A percentile compares a stretch with the other conserved stretches of the same genome.
These are phyloP conservation scores for Thuja plicata DNA, from an alignment of 83 land plant genomes.

Conservation along the genomic window DNA sequence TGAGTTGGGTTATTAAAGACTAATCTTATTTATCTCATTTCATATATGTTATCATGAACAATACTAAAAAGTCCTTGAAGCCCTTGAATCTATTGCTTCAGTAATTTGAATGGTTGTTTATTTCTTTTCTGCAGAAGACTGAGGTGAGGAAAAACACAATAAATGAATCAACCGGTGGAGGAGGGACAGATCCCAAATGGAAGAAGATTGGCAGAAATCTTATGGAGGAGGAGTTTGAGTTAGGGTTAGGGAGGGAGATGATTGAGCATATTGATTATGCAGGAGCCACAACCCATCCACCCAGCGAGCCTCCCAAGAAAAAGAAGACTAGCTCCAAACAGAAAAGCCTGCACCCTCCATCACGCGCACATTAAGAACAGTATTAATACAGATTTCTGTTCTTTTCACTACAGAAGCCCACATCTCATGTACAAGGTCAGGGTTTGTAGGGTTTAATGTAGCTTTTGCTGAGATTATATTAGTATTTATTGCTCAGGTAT, in stretches of 20 bases:
- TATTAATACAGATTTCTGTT: neutral
- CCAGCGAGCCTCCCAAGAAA: constrained; percentile 7
- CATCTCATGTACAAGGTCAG: neutral
- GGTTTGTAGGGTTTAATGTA: neutral
- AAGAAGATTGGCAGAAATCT: neutral
- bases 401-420: neutral
- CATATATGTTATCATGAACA: neutral
- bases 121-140: neutral
- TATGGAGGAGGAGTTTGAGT: neutral
- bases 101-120: neutral
- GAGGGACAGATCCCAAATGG: neutral
- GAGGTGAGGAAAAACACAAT: neutral
- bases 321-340: neutral
- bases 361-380: constrained; percentile 6
- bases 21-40: neutral
- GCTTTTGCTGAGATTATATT: neutral
- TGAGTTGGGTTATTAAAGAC: too few relatives aligned
- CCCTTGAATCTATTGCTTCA: neutral
- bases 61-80: too few relatives aligned
- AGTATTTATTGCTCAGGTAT: neutral
- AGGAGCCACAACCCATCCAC: constrained; percentile 15
- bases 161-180: neutral
- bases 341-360: neutral
- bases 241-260: neutral
- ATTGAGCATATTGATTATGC: constrained; percentile 2